These are phyloP conservation scores for Cubamyces lactineus DNA, from an alignment of 768 basidiomycete species.

Conservation along the genomic window DNA sequence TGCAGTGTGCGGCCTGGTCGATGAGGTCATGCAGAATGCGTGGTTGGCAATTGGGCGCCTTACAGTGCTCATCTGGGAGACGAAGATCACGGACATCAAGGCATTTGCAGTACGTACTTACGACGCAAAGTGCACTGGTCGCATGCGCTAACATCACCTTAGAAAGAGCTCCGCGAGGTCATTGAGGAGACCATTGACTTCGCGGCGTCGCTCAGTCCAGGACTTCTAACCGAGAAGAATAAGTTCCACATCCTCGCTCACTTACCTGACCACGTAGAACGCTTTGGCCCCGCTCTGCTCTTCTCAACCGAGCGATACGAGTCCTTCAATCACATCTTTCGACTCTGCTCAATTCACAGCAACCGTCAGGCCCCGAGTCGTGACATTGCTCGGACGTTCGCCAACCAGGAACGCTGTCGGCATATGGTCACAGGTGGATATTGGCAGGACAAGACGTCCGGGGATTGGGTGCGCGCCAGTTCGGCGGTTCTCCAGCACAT, in stretches of 20 bases:
- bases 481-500: background rate
- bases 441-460: conserved; percentile 6
- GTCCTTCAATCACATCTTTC: conserved; percentile 34
- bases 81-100: conserved; percentile 25
- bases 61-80: conserved; percentile 28
- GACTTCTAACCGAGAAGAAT: conserved; percentile 29
- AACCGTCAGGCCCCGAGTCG: conserved; percentile 34
- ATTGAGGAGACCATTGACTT: conserved; percentile 29
- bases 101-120: background rate
- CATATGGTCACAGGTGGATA: conserved; percentile 20
- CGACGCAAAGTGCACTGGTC: too few species aligned
- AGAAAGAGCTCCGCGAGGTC: conserved; percentile 19
- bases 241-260: conserved; percentile 38
- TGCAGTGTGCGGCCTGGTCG: conserved; percentile 21
- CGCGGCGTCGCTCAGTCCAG: conserved; percentile 22
- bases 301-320: conserved; percentile 38
- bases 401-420: conserved; percentile 12
- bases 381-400: conserved; percentile 26
- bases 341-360: conserved; percentile 30
- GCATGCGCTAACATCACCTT: too few species aligned
- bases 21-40: conserved; percentile 17
- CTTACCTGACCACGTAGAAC: conserved; percentile 28
- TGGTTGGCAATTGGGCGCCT: conserved; percentile 31
- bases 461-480: conserved; percentile 1
- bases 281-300: conserved; percentile 35